phyloP scores from a whole-genome alignment of 306 rosid species.

The Malus sieversii region DNA sequence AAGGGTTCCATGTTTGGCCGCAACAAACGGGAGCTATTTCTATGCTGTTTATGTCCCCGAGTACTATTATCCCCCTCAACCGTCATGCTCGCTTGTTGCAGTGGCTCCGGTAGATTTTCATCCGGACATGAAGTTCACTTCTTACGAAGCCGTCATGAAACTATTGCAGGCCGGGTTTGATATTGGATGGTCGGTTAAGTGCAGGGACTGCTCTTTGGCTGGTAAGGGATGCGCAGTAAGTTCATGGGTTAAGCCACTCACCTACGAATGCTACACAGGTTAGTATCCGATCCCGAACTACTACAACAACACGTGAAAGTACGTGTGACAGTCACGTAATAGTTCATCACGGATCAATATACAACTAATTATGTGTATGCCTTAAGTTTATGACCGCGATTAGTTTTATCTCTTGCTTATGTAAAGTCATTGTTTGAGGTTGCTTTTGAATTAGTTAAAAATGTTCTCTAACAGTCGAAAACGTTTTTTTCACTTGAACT shows the following conservation, averaged over 20 bases:
- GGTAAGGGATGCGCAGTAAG: not conserved
- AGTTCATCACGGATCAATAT: not conserved
- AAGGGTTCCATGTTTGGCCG: not conserved
- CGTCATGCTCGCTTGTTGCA: not conserved
- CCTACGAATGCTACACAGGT: not conserved
- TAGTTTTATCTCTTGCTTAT: not conserved
- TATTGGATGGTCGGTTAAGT: slow-evolving; percentile 14
- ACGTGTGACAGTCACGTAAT: not conserved
- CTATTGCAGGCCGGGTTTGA: slow-evolving; percentile 5
- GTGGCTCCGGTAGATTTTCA: not conserved
- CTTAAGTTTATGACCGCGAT: not conserved
- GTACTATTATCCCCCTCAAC: not conserved
- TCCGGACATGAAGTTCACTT: not conserved
- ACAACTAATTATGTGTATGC: not conserved
- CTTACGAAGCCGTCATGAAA: not conserved
- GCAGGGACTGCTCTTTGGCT: slow-evolving; percentile 11
- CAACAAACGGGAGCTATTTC: not conserved
- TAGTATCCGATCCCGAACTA: not conserved
- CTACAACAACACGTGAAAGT: no score
- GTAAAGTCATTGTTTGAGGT: not conserved
- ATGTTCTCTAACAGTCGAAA: not conserved
- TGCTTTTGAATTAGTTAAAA: no score
- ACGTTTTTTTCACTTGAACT: not conserved
- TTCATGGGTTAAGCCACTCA: not conserved
- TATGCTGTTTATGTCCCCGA: not conserved